A percentile compares a stretch with the other conserved stretches of the same genome.
Evolutionary conservation across 352 stramenopile genomes (phyloP).

Genomic region (Poterioochromonas sp.): DNA sequence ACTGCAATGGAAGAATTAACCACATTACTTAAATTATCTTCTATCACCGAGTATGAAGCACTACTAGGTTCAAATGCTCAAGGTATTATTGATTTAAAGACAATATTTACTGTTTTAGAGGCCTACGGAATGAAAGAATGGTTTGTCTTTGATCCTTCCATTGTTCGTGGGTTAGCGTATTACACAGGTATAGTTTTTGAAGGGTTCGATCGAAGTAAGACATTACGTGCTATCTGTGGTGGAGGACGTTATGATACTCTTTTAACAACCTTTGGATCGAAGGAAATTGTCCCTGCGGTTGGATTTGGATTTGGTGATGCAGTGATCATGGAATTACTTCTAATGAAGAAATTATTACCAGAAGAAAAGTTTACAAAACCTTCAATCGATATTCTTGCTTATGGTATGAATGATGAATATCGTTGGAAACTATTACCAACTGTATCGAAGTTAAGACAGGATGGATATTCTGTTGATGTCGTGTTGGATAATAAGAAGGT

Average conservation of each 20-base stretch:
- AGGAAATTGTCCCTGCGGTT: slow-evolving; percentile 55
- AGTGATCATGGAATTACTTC: slow-evolving; percentile 71
- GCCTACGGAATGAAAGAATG: slow-evolving; percentile 64
- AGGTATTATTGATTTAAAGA: slow-evolving; percentile 57
- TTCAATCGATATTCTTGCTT: slow-evolving; percentile 54
- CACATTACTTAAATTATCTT: neutral
- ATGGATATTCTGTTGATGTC: slow-evolving; percentile 60
- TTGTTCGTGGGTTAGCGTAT: slow-evolving; percentile 71
- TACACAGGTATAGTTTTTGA: slow-evolving; percentile 72
- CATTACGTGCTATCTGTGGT: slow-evolving; percentile 64
- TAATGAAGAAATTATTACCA: slow-evolving; percentile 60
- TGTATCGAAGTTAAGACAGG: slow-evolving; percentile 49
- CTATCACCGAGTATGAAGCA: neutral
- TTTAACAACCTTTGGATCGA: slow-evolving; percentile 62
- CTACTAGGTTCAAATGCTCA: slow-evolving; percentile 55
- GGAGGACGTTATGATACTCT: slow-evolving; percentile 71
- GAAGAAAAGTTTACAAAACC: slow-evolving; percentile 49
- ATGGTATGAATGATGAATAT: slow-evolving; percentile 51
- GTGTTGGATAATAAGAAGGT: slow-evolving; percentile 63
- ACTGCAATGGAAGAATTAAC: neutral
- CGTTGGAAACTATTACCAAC: slow-evolving; percentile 52
- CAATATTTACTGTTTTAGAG: slow-evolving; percentile 51
- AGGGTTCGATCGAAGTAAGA: slow-evolving; percentile 57
- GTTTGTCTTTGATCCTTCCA: slow-evolving; percentile 67
- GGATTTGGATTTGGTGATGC: slow-evolving; percentile 77